A percentile compares a stretch with the other conserved stretches of the same genome.
Conservation (phyloP, 2,329 filamentous ascomycete species). For the Sporothrix mexicana region DNA sequence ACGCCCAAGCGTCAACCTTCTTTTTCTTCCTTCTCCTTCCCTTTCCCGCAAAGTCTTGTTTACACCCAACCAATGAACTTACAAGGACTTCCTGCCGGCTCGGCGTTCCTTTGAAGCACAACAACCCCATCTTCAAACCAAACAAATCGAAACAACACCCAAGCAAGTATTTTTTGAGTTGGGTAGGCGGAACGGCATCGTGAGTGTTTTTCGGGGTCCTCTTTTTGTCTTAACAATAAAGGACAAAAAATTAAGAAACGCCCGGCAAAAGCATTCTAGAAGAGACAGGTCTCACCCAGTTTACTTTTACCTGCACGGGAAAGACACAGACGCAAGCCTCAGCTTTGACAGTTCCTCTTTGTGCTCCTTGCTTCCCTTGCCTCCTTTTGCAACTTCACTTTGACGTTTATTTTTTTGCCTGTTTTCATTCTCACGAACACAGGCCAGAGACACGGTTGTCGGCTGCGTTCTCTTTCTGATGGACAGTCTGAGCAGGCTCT, state of each 20-base stretch:
- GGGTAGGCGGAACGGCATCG: conserved; percentile 3
- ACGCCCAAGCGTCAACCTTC: conserved; percentile 8
- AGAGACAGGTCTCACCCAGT: conserved; percentile 23
- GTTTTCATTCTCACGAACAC: not conserved
- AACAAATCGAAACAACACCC: conserved; percentile 7
- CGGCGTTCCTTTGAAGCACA: not conserved
- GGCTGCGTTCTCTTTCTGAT: not conserved
- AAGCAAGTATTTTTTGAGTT: not conserved
- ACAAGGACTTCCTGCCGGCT: not conserved
- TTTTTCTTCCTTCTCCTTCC: not conserved
- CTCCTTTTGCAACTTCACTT: not conserved
- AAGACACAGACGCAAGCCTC: not conserved
- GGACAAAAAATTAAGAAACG: not conserved
- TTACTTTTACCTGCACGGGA: not conserved
- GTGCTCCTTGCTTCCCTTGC: not conserved
- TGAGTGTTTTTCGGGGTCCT: not conserved
- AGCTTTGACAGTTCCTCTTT: not conserved
- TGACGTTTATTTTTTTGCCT: not conserved
- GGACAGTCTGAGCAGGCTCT: not conserved
- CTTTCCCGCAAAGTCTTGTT: conserved; percentile 4
- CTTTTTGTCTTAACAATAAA: not conserved
- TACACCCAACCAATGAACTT: too few relatives aligned
- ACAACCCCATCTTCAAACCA: not conserved
- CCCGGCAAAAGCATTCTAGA: not conserved
- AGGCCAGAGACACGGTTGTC: not conserved